These are phyloP conservation scores for Tetrahymena borealis DNA, from an alignment of 73 alveolate species.

Conservation along the genomic window DNA sequence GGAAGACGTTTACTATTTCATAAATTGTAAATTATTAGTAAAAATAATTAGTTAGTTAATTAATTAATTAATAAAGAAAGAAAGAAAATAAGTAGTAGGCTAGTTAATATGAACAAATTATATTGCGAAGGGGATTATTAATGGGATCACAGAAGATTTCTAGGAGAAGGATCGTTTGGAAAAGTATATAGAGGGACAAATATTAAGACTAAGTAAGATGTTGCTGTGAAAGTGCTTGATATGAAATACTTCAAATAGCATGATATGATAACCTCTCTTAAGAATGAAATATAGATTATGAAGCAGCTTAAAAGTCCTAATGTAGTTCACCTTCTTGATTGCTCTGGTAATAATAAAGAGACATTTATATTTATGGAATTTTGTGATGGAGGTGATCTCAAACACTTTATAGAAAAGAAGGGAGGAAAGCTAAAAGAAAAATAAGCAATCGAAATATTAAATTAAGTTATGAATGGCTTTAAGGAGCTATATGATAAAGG, in stretches of 20 bases:
- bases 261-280: conserved; percentile 8
- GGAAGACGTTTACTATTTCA: no score
- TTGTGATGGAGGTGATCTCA: conserved; percentile 31
- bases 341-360: conserved; percentile 6
- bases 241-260: conserved; percentile 5
- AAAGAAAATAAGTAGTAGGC: background rate
- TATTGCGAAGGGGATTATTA: conserved; percentile 25
- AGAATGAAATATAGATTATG: conserved; percentile 16
- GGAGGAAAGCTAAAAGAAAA: conserved; percentile 9
- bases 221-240: conserved; percentile 30
- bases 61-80: background rate
- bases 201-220: conserved; percentile 11
- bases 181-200: conserved; percentile 35
- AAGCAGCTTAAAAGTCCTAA: conserved; percentile 18
- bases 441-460: conserved; percentile 6
- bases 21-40: no score
- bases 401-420: conserved; percentile 4
- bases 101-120: background rate
- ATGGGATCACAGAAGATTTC: background rate
- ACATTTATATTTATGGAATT: conserved; percentile 20
- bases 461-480: conserved; percentile 18
- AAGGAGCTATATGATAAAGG: conserved; percentile 8
- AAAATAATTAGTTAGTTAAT: background rate
- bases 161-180: conserved; percentile 46
- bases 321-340: conserved; percentile 17